Evolutionary conservation across 2,329 filamentous ascomycete species (phyloP).

Genomic region (Laburnicola sp.): DNA sequence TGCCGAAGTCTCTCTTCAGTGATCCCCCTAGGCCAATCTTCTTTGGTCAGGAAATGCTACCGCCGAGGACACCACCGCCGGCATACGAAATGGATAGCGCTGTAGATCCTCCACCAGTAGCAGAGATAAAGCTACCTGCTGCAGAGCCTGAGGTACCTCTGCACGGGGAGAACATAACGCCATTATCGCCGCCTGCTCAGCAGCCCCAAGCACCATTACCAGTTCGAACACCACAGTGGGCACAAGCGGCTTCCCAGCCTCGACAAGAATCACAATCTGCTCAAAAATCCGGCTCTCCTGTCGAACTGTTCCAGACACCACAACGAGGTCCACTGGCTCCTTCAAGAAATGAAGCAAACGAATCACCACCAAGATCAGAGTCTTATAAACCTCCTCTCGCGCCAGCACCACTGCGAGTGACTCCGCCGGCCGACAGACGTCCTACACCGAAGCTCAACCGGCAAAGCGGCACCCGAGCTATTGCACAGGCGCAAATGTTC

Average conservation of each 20-base stretch:
- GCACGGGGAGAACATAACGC: neutral
- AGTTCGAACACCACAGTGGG: too few relatives aligned
- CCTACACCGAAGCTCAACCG: slow-evolving; percentile 29
- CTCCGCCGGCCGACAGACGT: slow-evolving; percentile 17
- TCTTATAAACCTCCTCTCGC: neutral
- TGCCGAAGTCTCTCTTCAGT: slow-evolving; percentile 21
- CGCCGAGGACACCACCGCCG: slow-evolving; percentile 27
- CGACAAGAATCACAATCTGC: too few relatives aligned
- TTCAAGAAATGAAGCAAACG: too few relatives aligned
- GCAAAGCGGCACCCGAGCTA: slow-evolving; percentile 28
- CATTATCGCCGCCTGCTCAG: neutral
- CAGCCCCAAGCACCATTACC: neutral
- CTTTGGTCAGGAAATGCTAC: neutral
- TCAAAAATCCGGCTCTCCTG: neutral
- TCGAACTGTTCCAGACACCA: neutral
- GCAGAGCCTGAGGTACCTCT: neutral
- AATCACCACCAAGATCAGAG: too few relatives aligned
- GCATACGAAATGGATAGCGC: slow-evolving; percentile 16
- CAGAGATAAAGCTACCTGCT: slow-evolving; percentile 7
- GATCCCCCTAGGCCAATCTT: slow-evolving; percentile 12
- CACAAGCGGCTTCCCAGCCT: too few relatives aligned
- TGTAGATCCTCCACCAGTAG: neutral
- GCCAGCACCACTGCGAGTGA: neutral
- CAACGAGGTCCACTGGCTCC: neutral
- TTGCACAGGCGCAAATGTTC: slow-evolving; percentile 38